Percentiles rank a stretch among this genome's conserved stretches.
phyloP scores from a whole-genome alignment of 1,284 basidiomycete genomes.

The Cutaneotrichosporon curvatum region DNA sequence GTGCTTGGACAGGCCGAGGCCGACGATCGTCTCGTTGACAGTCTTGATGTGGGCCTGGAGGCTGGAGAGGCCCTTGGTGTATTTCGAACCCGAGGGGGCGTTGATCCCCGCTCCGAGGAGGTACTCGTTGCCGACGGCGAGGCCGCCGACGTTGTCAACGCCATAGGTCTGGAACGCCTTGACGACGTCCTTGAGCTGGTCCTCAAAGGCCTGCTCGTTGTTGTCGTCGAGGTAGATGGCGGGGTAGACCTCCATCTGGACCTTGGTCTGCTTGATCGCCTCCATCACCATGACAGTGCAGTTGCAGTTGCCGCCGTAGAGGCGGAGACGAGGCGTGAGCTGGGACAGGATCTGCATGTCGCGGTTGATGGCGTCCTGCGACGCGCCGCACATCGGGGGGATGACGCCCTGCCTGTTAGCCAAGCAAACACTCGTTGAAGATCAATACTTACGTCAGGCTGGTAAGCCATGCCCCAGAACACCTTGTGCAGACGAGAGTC shows the following conservation, averaged over 20 bases:
- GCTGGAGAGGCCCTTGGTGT: conserved; percentile 42
- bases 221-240: conserved; percentile 57
- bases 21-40: conserved; percentile 53
- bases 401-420: conserved; percentile 14
- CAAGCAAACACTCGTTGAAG: too few species aligned
- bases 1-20: conserved; percentile 48
- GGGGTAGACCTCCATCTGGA: conserved; percentile 77
- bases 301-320: conserved; percentile 50
- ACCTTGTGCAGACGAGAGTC: conserved; percentile 56
- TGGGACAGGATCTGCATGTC: conserved; percentile 48
- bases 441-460: conserved; percentile 45
- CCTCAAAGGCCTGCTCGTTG: conserved; percentile 59
- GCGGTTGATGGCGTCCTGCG: conserved; percentile 34
- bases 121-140: conserved; percentile 58
- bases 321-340: conserved; percentile 39
- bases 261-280: conserved; percentile 80
- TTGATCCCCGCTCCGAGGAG: conserved; percentile 59
- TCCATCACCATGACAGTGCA: conserved; percentile 55
- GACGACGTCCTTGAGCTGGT: conserved; percentile 64
- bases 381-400: conserved; percentile 1
- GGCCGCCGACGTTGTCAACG: conserved; percentile 64
- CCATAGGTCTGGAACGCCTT: conserved; percentile 66
- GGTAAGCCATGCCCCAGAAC: conserved; percentile 70
- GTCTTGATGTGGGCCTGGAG: conserved; percentile 61
- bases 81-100: conserved; percentile 24